These are phyloP conservation scores for Cladosporium halotolerans DNA, from an alignment of 2,329 filamentous ascomycete species.

Conservation along the genomic window DNA sequence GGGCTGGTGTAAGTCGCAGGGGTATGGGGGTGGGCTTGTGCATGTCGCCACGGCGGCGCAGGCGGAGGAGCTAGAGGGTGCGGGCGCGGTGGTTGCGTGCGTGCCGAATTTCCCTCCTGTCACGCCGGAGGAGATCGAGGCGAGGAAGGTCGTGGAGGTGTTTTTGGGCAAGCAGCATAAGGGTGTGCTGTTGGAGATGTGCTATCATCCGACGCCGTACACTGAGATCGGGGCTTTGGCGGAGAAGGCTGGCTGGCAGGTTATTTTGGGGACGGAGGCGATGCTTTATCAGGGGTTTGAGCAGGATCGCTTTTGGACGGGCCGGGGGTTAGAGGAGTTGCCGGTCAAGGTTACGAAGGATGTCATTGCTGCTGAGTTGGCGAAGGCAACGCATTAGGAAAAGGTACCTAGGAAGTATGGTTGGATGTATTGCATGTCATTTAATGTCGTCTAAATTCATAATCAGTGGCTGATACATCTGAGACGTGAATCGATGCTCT, in stretches of 20 bases:
- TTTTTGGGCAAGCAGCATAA: slow-evolving; percentile 48
- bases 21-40: slow-evolving; percentile 54
- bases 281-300: slow-evolving; percentile 55
- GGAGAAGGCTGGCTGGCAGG: slow-evolving; percentile 59
- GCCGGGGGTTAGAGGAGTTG: slow-evolving; percentile 51
- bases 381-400: slow-evolving; percentile 11
- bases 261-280: slow-evolving; percentile 69
- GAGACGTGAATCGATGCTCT: too few species aligned
- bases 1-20: slow-evolving; percentile 53
- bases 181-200: slow-evolving; percentile 73
- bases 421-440: neutral
- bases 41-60: slow-evolving; percentile 58
- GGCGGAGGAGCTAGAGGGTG: slow-evolving; percentile 51
- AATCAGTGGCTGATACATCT: neutral
- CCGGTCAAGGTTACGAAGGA: slow-evolving; percentile 56
- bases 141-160: slow-evolving; percentile 50
- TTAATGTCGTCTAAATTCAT: neutral
- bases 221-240: slow-evolving; percentile 61
- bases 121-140: slow-evolving; percentile 55
- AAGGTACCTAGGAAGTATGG: neutral
- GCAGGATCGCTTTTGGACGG: slow-evolving; percentile 57
- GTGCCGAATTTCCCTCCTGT: slow-evolving; percentile 70
- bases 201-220: slow-evolving; percentile 67
- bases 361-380: slow-evolving; percentile 37
- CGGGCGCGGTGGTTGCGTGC: slow-evolving; percentile 65